Conservation (phyloP, 495 filamentous ascomycete species). For the Daldinia bambusicola region DNA sequence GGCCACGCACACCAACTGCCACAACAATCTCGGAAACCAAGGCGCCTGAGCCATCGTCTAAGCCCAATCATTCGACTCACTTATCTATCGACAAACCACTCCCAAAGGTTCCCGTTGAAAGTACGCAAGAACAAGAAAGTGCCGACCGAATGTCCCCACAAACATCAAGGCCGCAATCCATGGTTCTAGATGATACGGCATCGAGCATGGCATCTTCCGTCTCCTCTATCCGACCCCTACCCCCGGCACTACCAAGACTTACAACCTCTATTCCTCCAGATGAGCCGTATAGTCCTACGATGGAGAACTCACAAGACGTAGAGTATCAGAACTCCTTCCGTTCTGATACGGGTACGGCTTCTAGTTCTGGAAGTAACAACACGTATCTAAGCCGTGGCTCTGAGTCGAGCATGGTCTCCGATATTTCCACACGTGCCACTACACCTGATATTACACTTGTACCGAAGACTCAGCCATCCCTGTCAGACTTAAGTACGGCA, state of each 20-base stretch:
- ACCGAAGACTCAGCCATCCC: constrained; percentile 58
- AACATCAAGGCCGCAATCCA: constrained; percentile 55
- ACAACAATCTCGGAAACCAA: constrained; percentile 49
- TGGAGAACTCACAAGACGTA: constrained; percentile 52
- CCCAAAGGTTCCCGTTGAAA: constrained; percentile 53
- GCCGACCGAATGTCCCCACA: constrained; percentile 48
- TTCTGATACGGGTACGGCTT: constrained; percentile 61
- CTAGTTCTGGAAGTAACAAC: constrained; percentile 68
- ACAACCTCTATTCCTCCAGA: constrained; percentile 55
- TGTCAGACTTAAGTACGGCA: constrained; percentile 67
- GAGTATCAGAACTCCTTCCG: constrained; percentile 60
- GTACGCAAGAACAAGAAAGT: constrained; percentile 52
- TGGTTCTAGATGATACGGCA: constrained; percentile 46
- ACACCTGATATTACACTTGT: constrained; percentile 74
- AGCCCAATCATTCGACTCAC: constrained; percentile 29
- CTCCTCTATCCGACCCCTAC: constrained; percentile 53
- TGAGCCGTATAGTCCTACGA: constrained; percentile 60
- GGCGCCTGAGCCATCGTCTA: constrained; percentile 43
- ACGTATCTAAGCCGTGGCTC: constrained; percentile 85
- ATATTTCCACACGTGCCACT: constrained; percentile 87
- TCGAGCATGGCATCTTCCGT: constrained; percentile 53
- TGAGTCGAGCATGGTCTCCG: constrained; percentile 81
- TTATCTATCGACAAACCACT: constrained; percentile 47
- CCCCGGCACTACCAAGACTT: constrained; percentile 61
- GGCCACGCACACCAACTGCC: constrained; percentile 52